Evolutionary conservation across 2,329 filamentous ascomycete species (phyloP).

Genomic region (Massarina eburnea): DNA sequence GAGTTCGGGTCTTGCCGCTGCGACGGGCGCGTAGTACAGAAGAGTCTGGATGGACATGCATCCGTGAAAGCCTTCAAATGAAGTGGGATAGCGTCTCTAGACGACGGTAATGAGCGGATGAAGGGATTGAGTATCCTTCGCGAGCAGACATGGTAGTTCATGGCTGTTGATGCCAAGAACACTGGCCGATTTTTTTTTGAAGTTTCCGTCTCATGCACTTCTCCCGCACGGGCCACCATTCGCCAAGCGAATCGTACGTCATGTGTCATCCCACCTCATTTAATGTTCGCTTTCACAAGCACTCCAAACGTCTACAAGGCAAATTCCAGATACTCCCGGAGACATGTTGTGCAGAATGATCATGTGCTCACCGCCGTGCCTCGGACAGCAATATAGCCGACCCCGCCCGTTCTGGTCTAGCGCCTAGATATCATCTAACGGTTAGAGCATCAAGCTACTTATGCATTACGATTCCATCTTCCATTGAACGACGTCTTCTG

Average conservation of each 20-base stretch:
- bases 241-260: slow-evolving; percentile 1
- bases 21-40: slow-evolving; percentile 12
- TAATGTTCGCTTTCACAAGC: not conserved
- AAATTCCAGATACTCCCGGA: too few relatives aligned
- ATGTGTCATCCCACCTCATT: not conserved
- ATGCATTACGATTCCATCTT: slow-evolving; percentile 1
- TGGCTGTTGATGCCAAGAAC: slow-evolving; percentile 10
- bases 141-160: slow-evolving; percentile 33
- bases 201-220: slow-evolving; percentile 12
- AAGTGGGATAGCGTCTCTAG: slow-evolving; percentile 4
- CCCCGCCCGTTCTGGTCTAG: slow-evolving; percentile 11
- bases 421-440: slow-evolving; percentile 38
- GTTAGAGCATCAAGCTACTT: slow-evolving; percentile 4
- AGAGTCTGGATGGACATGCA: slow-evolving; percentile 16
- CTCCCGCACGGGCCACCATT: slow-evolving; percentile 16
- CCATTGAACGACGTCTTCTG: slow-evolving; percentile 1
- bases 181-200: slow-evolving; percentile 1
- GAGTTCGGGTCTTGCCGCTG: too few relatives aligned
- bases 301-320: too few relatives aligned
- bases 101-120: slow-evolving; percentile 17
- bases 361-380: not conserved
- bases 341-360: too few relatives aligned
- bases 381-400: slow-evolving; percentile 11
- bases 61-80: slow-evolving; percentile 5
- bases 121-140: slow-evolving; percentile 25